phyloP scores from a whole-genome alignment of 2,329 filamentous ascomycete genomes.

The Colletotrichum sp. region DNA sequence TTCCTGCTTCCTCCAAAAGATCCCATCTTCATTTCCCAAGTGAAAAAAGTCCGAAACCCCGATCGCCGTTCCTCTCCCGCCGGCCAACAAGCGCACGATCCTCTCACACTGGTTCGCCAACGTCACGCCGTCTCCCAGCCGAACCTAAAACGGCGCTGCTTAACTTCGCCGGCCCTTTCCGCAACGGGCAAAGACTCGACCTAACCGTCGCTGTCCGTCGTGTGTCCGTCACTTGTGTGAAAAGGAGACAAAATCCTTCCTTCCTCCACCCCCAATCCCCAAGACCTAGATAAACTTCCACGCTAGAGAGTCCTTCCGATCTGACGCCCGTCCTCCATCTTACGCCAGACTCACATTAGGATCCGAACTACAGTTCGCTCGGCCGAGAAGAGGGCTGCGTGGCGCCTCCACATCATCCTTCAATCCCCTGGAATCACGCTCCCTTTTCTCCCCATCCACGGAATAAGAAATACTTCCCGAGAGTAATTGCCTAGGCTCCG shows the following conservation, averaged over 20 bases:
- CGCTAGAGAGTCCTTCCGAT: neutral
- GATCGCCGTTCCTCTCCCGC: neutral
- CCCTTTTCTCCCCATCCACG: neutral
- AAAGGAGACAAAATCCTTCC: neutral
- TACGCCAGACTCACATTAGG: neutral
- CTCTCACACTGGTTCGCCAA: neutral
- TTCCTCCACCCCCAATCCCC: neutral
- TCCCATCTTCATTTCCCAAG: neutral
- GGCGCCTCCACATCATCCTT: neutral
- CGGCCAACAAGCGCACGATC: neutral
- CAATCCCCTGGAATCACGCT: neutral
- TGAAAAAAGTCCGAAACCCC: neutral
- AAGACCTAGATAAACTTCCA: neutral
- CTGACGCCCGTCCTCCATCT: neutral
- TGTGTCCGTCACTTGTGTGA: neutral
- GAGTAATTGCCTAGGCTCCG: neutral
- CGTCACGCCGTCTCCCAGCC: neutral
- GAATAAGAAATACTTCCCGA: neutral
- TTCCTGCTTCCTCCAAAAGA: neutral
- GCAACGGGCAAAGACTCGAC: neutral
- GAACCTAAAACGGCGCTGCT: neutral
- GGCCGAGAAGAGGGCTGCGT: neutral
- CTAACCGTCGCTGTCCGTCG: neutral
- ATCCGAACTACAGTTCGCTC: neutral
- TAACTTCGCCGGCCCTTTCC: neutral